Evolutionary conservation across 164 flowering plant genomes (phyloP), one percentile per base, ranked within the genome.

Genomic region (Saururus chinensis): DNA sequence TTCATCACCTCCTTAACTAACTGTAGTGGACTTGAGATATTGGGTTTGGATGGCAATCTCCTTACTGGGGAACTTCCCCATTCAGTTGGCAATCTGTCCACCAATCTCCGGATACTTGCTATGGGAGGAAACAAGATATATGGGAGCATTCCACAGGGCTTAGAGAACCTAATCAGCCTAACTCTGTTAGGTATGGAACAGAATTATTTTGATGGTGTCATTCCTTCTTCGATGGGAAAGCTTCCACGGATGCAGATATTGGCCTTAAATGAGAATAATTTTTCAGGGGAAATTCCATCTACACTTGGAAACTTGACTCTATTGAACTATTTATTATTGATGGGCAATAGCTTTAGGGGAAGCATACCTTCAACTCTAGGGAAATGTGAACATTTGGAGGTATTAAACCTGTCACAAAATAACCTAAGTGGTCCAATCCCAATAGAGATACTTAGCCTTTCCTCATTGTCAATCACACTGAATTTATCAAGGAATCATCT

Each of bases 51-150:
- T 8, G 9, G 23, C 5, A 71, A 71, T 59, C 58, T 19, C 7
- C 57, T 71, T 0, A 56, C 53, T 35, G 66, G 61, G 13, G 16
- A 17, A 8, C 23, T 68, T 22, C 71, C 66, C 10, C 37, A 51
- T n/a, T 62, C 71, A 51, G 24, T 68, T 1, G 66, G 51, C 16
- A 70, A 70, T 16, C 55, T 70, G 26, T 64, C 68, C 12, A 60
- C 58, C 22, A 51, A 45, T 1, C 53, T 69, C 13, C 16, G 9
- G 4, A 14, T 13, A 9, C 22, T 53, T 21, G 40, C 30, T 16
- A 42, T 68, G 10, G 59, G 49, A 13, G 4, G 13, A 1, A 59
- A 64, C 26, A 16, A 40, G 1, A 64, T 69, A 9, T 26, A 9
- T 54, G 68, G 68, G 14, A 64, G 51, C 24, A 53, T 69, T 40